Evolutionary conservation across 768 basidiomycete genomes (phyloP).

Genomic region (Wakefieldia striispora): DNA sequence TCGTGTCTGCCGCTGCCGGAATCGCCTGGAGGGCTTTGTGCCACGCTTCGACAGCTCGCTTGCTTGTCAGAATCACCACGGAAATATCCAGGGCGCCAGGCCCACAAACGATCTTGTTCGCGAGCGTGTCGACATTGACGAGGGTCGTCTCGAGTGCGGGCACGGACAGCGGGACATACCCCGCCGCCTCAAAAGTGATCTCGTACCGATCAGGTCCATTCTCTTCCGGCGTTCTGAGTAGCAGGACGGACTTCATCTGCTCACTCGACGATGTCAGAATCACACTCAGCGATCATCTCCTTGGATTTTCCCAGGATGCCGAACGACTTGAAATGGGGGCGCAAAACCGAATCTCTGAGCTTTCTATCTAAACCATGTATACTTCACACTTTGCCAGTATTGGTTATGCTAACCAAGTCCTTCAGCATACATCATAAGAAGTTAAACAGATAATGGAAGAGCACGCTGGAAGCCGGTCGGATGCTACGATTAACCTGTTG

Average conservation of each 20-base stretch:
- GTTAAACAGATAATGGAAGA: too few relatives aligned
- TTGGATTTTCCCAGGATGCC: too few relatives aligned
- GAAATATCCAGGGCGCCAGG: constrained; percentile 33
- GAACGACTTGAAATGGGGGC: too few relatives aligned
- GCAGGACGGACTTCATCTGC: constrained; percentile 34
- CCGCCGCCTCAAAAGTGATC: constrained; percentile 40
- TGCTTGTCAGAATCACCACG: constrained; percentile 80
- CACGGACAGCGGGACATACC: constrained; percentile 57
- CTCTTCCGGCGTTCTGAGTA: constrained; percentile 39
- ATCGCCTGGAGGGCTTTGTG: constrained; percentile 34
- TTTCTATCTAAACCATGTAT: too few relatives aligned
- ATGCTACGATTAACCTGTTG: too few relatives aligned
- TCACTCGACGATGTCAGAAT: not conserved
- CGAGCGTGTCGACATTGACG: constrained; percentile 47
- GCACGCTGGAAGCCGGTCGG: too few relatives aligned
- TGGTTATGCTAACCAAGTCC: too few relatives aligned
- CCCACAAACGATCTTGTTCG: constrained; percentile 39
- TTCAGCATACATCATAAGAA: too few relatives aligned
- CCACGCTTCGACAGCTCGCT: constrained; percentile 75
- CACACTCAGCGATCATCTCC: not conserved
- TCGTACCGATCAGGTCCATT: constrained; percentile 58
- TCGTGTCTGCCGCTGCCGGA: not conserved
- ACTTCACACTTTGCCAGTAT: too few relatives aligned
- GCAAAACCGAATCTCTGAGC: too few relatives aligned
- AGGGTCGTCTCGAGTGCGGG: constrained; percentile 70